Evolutionary conservation across 2,329 filamentous ascomycete genomes (phyloP).

Genomic region (Zymoseptoria brevis): DNA sequence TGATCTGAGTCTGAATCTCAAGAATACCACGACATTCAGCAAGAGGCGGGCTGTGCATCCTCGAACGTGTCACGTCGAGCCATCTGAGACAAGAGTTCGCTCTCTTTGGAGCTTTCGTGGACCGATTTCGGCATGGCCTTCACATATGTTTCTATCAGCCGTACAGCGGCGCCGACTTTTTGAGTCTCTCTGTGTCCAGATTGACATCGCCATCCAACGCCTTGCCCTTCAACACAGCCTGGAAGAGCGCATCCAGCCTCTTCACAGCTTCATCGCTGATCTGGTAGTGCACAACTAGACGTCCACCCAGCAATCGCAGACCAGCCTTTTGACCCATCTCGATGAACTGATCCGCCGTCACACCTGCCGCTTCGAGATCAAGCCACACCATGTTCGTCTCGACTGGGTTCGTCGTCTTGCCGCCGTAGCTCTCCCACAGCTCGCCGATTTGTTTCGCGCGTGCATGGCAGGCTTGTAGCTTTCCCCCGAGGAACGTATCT

Average conservation of each 20-base stretch:
- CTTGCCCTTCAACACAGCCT: slow-evolving; percentile 27
- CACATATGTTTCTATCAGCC: neutral
- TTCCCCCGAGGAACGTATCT: slow-evolving; percentile 66
- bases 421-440: slow-evolving; percentile 63
- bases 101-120: no score
- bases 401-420: slow-evolving; percentile 58
- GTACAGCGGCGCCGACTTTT: slow-evolving; percentile 4
- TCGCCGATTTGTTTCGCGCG: slow-evolving; percentile 55
- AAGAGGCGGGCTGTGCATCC: no score
- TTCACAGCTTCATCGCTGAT: slow-evolving; percentile 58
- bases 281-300: slow-evolving; percentile 66
- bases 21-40: no score
- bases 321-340: slow-evolving; percentile 50
- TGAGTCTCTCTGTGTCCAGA: slow-evolving; percentile 10
- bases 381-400: slow-evolving; percentile 94
- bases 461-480: slow-evolving; percentile 52
- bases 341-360: slow-evolving; percentile 47
- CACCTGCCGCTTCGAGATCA: slow-evolving; percentile 56
- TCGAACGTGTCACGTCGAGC: no score
- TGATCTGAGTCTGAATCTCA: neutral
- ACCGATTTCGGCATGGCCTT: neutral
- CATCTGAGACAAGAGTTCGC: no score
- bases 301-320: slow-evolving; percentile 47
- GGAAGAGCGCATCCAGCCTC: slow-evolving; percentile 50
- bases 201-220: slow-evolving; percentile 19